These are phyloP conservation scores for Thelonectria rubi DNA, from an alignment of 2,329 filamentous ascomycete species.

Conservation along the genomic window DNA sequence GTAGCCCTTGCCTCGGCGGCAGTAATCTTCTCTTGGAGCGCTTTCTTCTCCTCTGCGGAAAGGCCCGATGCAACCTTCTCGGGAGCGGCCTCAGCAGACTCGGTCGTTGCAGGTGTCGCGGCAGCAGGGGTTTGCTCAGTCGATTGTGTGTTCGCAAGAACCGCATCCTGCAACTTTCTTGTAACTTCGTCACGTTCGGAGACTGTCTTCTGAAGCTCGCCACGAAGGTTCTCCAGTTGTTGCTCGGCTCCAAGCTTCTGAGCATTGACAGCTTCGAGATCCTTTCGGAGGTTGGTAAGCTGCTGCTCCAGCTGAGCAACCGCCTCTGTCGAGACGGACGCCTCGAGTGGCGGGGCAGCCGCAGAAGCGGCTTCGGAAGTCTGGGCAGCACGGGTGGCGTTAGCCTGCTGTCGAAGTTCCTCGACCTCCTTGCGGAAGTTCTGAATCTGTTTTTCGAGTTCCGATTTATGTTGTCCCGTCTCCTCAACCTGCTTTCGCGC, in stretches of 20 bases:
- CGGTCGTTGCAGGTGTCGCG: slow-evolving; percentile 18
- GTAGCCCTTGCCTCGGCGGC: slow-evolving; percentile 68
- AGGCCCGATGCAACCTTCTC: slow-evolving; percentile 41
- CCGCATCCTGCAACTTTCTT: slow-evolving; percentile 47
- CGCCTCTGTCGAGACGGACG: slow-evolving; percentile 57
- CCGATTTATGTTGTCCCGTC: slow-evolving; percentile 45
- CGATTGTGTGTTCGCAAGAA: slow-evolving; percentile 51
- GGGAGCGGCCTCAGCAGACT: slow-evolving; percentile 30
- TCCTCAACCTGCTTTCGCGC: slow-evolving; percentile 52
- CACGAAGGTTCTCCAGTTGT: slow-evolving; percentile 63
- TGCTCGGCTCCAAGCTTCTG: slow-evolving; percentile 76
- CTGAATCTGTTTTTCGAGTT: slow-evolving; percentile 55
- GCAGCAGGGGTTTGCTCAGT: slow-evolving; percentile 27
- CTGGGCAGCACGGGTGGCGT: slow-evolving; percentile 47
- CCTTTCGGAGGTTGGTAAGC: slow-evolving; percentile 60
- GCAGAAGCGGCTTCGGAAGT: slow-evolving; percentile 52
- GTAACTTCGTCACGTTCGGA: slow-evolving; percentile 71
- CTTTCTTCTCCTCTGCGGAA: slow-evolving; percentile 67
- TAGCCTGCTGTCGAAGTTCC: slow-evolving; percentile 50
- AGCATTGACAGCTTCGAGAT: slow-evolving; percentile 71
- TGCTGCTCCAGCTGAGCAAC: slow-evolving; percentile 59
- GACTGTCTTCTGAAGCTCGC: slow-evolving; percentile 69
- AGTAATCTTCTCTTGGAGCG: slow-evolving; percentile 69
- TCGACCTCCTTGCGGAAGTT: slow-evolving; percentile 55
- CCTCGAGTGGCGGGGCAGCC: slow-evolving; percentile 46